These are phyloP conservation scores for Geranomyces variabilis DNA, from an alignment of 192 early-diverging fungal species.

Conservation along the genomic window DNA sequence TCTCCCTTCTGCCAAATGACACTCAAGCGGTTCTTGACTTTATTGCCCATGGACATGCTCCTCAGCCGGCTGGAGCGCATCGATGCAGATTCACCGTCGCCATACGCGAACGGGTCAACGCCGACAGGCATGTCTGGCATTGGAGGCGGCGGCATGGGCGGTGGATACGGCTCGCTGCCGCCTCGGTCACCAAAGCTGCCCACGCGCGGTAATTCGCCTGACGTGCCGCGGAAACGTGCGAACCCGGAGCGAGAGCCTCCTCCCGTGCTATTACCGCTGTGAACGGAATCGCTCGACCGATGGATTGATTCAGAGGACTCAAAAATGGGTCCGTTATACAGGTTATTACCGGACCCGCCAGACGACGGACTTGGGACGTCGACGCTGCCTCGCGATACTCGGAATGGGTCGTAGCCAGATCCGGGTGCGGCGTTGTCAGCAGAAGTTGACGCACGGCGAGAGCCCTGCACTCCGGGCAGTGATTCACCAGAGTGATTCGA, in stretches of 20 bases:
- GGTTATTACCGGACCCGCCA: neutral
- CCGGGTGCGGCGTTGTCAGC: neutral
- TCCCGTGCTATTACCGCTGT: neutral
- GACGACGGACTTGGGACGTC: constrained; percentile 1
- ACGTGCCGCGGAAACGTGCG: neutral
- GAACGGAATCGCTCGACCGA: constrained; percentile 7
- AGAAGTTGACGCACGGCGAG: no score
- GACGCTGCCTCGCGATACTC: neutral
- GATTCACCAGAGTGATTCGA: constrained; percentile 12
- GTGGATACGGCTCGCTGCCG: neutral
- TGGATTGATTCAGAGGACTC: no score
- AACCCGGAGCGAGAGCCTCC: neutral
- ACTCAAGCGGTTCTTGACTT: constrained; percentile 17
- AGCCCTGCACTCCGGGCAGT: no score
- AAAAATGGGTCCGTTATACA: neutral
- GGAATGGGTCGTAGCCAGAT: neutral
- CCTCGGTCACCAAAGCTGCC: neutral
- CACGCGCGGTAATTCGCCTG: neutral
- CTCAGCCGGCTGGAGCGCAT: neutral
- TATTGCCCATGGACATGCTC: constrained; percentile 20
- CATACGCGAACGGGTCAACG: neutral
- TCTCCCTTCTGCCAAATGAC: constrained; percentile 16
- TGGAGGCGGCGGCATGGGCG: neutral
- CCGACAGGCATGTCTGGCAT: neutral
- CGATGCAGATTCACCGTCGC: neutral